Conservation (phyloP, 2,329 filamentous ascomycete species). For the Monosporascus sp. region DNA sequence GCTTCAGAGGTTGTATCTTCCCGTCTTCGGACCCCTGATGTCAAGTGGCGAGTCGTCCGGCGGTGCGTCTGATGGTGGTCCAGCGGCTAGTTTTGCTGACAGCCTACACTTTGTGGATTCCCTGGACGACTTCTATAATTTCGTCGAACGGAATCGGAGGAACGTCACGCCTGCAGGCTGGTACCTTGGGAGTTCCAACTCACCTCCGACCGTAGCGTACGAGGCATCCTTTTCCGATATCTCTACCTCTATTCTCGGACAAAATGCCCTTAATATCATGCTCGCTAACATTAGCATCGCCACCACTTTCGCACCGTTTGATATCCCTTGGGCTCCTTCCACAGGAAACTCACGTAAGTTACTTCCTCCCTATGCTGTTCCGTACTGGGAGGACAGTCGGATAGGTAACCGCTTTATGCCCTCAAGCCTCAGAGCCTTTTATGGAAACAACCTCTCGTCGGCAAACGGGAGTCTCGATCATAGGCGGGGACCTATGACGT, state of each 20-base stretch:
- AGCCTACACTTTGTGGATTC: conserved; percentile 53
- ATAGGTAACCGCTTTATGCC: too few species aligned
- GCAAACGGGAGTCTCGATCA: too few species aligned
- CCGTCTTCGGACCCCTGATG: conserved; percentile 30
- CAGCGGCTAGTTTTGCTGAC: conserved; percentile 20
- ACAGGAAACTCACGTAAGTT: conserved; percentile 54
- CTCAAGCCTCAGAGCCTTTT: not conserved
- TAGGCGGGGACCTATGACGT: too few species aligned
- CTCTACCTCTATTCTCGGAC: conserved; percentile 53
- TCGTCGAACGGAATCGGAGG: conserved; percentile 55
- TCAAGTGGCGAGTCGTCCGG: not conserved
- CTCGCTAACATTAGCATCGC: conserved; percentile 63
- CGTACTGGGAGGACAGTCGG: too few species aligned
- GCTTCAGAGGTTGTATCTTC: conserved; percentile 30
- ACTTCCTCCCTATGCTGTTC: not conserved
- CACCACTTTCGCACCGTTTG: conserved; percentile 70
- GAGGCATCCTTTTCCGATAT: conserved; percentile 54
- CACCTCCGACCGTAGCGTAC: conserved; percentile 65
- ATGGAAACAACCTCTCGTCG: too few species aligned
- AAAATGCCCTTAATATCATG: conserved; percentile 62
- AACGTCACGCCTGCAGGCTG: conserved; percentile 74
- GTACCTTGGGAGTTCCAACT: conserved; percentile 61
- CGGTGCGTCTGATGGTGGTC: not conserved
- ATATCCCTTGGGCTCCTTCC: conserved; percentile 62
- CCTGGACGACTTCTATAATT: conserved; percentile 62